Evolutionary conservation across 805 yeast species (phyloP).

Genomic region (Scheffersomyces coipomensis): DNA sequence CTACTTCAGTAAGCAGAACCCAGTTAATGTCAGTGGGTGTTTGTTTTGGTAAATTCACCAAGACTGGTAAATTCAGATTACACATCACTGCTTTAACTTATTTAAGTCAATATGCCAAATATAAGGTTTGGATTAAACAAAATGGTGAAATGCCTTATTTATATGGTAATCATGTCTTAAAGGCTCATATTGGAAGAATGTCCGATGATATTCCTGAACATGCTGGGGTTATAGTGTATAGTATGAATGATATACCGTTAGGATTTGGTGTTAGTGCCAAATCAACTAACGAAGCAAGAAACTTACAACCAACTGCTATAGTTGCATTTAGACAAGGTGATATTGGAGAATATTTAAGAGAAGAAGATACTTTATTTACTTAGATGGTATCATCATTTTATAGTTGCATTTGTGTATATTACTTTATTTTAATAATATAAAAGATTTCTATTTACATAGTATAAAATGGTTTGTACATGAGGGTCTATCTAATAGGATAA

Average conservation of each 20-base stretch:
- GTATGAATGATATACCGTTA: slow-evolving; percentile 89
- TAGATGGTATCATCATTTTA: slow-evolving; percentile 24
- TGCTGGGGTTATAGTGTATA: slow-evolving; percentile 87
- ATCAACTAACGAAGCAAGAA: slow-evolving; percentile 83
- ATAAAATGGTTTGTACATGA: not conserved
- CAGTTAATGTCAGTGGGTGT: slow-evolving; percentile 90
- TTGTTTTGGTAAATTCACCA: slow-evolving; percentile 95
- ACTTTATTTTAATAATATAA: not conserved
- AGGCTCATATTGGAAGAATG: slow-evolving; percentile 96
- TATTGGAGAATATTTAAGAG: slow-evolving; percentile 96
- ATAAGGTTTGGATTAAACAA: slow-evolving; percentile 92
- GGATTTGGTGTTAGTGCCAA: slow-evolving; percentile 96
- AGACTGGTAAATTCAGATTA: slow-evolving; percentile 92
- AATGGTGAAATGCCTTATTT: slow-evolving; percentile 99
- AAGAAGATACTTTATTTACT: slow-evolving; percentile 93
- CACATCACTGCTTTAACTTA: slow-evolving; percentile 90
- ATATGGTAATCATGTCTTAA: slow-evolving; percentile 93
- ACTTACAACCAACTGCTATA: slow-evolving; percentile 88
- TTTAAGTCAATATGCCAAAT: slow-evolving; percentile 83
- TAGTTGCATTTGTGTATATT: slow-evolving; percentile 1
- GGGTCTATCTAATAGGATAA: slow-evolving; percentile 20
- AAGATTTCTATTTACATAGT: not conserved
- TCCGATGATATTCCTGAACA: slow-evolving; percentile 98
- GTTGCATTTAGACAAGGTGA: slow-evolving; percentile 97
- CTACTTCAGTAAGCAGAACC: slow-evolving; percentile 86